Evolutionary conservation across 345 rosid genomes (phyloP).

Genomic region (Atalantia buxifolia): DNA sequence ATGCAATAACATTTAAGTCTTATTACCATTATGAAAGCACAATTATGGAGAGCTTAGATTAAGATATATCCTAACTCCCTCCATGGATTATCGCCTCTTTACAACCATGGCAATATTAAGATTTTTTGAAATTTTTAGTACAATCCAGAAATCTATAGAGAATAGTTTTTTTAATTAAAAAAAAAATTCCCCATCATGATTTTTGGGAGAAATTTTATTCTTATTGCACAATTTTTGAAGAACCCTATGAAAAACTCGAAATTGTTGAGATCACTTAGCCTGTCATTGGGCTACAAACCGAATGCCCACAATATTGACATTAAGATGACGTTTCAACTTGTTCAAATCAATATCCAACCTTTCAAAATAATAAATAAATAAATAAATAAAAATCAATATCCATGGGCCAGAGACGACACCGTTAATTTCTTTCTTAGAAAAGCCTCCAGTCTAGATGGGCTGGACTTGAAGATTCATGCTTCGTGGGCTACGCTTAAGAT

Average conservation of each 20-base stretch:
- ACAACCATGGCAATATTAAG: background rate
- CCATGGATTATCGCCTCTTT: background rate
- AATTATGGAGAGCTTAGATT: background rate
- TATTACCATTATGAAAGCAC: no score
- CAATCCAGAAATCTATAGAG: no score
- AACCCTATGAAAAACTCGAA: no score
- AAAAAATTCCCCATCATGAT: rapidly evolving
- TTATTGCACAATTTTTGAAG: no score
- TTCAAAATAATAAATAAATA: no score
- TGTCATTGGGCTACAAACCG: no score
- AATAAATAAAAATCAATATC: background rate
- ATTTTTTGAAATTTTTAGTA: no score
- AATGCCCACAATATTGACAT: background rate
- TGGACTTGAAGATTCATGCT: background rate
- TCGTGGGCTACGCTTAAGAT: background rate
- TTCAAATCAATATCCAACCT: background rate
- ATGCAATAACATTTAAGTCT: no score
- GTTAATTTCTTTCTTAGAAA: background rate
- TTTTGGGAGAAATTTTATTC: no score
- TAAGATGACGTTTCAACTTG: background rate
- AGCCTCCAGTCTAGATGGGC: background rate
- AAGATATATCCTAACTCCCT: background rate
- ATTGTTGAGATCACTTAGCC: no score
- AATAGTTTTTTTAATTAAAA: no score
- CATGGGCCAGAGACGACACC: background rate